Base-by-base conservation (phyloP, 2,329 filamentous ascomycete genomes). In the Fusarium coicis region DNA sequence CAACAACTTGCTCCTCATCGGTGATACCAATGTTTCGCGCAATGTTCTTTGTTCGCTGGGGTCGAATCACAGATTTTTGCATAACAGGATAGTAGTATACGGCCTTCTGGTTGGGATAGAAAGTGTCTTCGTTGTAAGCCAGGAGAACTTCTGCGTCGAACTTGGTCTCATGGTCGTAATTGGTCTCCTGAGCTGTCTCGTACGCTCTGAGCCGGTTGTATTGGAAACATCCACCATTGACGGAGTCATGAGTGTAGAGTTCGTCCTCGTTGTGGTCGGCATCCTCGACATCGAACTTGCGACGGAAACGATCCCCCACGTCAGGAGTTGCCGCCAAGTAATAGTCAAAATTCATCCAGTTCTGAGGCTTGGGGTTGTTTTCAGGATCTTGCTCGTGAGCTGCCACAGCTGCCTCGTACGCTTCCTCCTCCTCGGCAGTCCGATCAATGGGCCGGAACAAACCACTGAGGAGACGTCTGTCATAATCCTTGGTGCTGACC, bases 1-100 rank as follows among this genome's bases (percentile, higher is more conserved):
- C 88, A 18, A 90, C 83, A 43, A 85, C 84, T 75, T 87, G 83
- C 72, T 87, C 85, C 63, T 87, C 84, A 59, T 87, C 84, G 40
- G 87, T 85, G 40, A 85, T 79, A 64, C 85, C 86, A 49, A 83
- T 83, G 37, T 84, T 87, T 52, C 87, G 87, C 50, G 88, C 86
- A 72, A 91, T 90, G 77, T 90, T 90, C 84, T 89, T 91, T 68
- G 86, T 87, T 65, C 90, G 87, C 80, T 91, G 90, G 36, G 89
- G 89, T 49, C 89, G 85, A 76, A 93, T 89, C 28, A 86, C 85
- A 52, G 86, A 89, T 60, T 89, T 88, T 80, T 92, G 90, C 82
- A 92, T 88, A 70, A 93, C 86, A 8, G 91, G 91, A 75, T 92
- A 93, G 81, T 92, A 93, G 80, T 91, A 92, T 18, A 87, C 88